These are phyloP conservation scores for Yamadazyma kitorensis DNA, from an alignment of 805 yeast genomes.

Conservation along the genomic window DNA sequence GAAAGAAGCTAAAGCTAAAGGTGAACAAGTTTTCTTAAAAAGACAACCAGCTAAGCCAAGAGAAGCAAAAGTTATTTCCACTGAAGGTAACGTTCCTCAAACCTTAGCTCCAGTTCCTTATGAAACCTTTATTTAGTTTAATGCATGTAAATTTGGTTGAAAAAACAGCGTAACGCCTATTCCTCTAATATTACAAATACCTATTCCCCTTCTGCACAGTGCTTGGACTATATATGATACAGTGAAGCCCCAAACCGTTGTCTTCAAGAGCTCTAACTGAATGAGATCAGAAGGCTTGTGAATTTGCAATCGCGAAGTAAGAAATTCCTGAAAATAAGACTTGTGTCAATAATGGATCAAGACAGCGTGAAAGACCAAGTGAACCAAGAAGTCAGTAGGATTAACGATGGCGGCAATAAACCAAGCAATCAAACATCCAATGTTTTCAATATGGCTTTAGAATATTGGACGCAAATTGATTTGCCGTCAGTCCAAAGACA, in stretches of 20 bases:
- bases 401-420: not conserved
- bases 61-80: conserved; percentile 79
- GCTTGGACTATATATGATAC: no score
- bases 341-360: not conserved
- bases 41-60: conserved; percentile 99
- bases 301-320: not conserved
- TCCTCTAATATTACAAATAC: no score
- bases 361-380: not conserved
- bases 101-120: conserved; percentile 98
- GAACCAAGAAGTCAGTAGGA: not conserved
- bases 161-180: no score
- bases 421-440: conserved; percentile 12
- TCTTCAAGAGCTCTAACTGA: no score
- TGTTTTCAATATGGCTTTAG: conserved; percentile 56
- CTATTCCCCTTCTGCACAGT: no score
- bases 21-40: conserved; percentile 88
- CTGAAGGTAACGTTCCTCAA: conserved; percentile 85
- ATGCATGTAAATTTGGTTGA: no score
- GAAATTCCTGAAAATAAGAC: not conserved
- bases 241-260: no score
- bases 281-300: not conserved
- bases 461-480: conserved; percentile 73
- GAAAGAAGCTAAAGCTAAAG: conserved; percentile 92
- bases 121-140: conserved; percentile 93
- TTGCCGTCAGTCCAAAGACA: conserved; percentile 66